Evolutionary conservation across 2,329 filamentous ascomycete genomes (phyloP).

Genomic region (Nigrospora oryzae): DNA sequence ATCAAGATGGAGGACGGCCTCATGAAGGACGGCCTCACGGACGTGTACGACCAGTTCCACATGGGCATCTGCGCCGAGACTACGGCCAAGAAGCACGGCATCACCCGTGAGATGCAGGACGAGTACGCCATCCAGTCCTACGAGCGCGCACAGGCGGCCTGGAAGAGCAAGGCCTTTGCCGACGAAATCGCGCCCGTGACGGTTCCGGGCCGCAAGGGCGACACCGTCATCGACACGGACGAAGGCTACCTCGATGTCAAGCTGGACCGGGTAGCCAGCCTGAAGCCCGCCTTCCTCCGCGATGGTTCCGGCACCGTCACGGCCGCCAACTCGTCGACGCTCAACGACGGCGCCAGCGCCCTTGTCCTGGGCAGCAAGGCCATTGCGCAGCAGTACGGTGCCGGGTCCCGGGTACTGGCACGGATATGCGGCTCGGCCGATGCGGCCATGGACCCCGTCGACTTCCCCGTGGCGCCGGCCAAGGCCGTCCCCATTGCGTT

Average conservation of each 20-base stretch:
- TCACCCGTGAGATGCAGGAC: conserved; percentile 83
- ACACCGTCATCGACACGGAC: conserved; percentile 69
- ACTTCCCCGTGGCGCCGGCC: conserved; percentile 88
- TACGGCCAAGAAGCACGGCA: conserved; percentile 77
- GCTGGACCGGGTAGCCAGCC: conserved; percentile 71
- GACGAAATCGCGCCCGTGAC: conserved; percentile 89
- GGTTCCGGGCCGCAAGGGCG: conserved; percentile 76
- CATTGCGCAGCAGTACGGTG: conserved; percentile 71
- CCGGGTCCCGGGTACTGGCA: conserved; percentile 74
- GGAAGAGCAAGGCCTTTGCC: conserved; percentile 72
- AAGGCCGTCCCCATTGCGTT: conserved; percentile 89
- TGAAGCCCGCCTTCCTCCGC: conserved; percentile 86
- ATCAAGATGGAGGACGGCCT: conserved; percentile 84
- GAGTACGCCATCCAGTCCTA: conserved; percentile 85
- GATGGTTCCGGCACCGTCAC: conserved; percentile 87
- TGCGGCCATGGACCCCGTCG: conserved; percentile 81
- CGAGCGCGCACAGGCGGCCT: conserved; percentile 81
- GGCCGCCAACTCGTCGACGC: conserved; percentile 85
- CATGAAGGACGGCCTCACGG: conserved; percentile 89
- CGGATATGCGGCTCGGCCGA: conserved; percentile 80
- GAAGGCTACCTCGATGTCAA: conserved; percentile 87
- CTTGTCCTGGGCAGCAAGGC: conserved; percentile 77
- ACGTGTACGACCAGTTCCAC: conserved; percentile 94
- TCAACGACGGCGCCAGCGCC: conserved; percentile 92
- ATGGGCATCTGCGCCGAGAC: conserved; percentile 97